Evolutionary conservation across 331 rosid species (phyloP).

Genomic region (Erythrophleum ivorense): DNA sequence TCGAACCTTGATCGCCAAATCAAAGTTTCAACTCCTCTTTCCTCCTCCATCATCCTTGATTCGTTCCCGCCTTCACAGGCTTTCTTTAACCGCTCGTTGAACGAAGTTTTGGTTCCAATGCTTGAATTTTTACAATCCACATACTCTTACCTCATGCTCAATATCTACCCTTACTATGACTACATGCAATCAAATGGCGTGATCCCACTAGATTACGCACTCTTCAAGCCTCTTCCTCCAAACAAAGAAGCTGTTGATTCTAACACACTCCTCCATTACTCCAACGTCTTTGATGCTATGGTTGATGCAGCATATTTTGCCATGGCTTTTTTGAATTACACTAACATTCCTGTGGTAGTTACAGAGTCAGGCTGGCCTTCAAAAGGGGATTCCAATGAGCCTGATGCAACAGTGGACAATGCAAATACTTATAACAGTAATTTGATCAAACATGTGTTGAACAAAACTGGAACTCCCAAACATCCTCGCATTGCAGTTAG

Average conservation of each 20-base stretch:
- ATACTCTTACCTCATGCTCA: constrained; percentile 74
- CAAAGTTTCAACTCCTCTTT: constrained; percentile 85
- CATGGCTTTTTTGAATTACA: constrained; percentile 81
- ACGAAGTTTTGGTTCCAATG: constrained; percentile 71
- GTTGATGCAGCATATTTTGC: constrained; percentile 91
- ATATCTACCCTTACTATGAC: constrained; percentile 91
- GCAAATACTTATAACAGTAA: constrained; percentile 95
- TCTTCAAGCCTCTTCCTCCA: constrained; percentile 77
- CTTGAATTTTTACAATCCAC: constrained; percentile 90
- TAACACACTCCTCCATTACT: constrained; percentile 82
- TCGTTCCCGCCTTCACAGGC: constrained; percentile 98
- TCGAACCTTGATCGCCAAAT: constrained; percentile 86
- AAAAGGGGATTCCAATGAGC: constrained; percentile 73
- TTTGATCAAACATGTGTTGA: constrained; percentile 77
- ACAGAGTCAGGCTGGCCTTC: constrained; percentile 99
- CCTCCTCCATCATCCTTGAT: constrained; percentile 84
- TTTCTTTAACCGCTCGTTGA: constrained; percentile 71
- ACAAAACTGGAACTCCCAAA: constrained; percentile 93
- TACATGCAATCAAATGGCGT: constrained; percentile 86
- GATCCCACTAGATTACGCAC: constrained; percentile 84
- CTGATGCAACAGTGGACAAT: constrained; percentile 88
- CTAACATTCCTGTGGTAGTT: constrained; percentile 76
- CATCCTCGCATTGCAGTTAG: constrained; percentile 82
- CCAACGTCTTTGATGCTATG: constrained; percentile 91
- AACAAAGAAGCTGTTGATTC: constrained; percentile 91